Evolutionary conservation across 2,329 filamentous ascomycete genomes (phyloP), one percentile per base, ranked within the genome.

Genomic region (Cladophialophora psammophila): DNA sequence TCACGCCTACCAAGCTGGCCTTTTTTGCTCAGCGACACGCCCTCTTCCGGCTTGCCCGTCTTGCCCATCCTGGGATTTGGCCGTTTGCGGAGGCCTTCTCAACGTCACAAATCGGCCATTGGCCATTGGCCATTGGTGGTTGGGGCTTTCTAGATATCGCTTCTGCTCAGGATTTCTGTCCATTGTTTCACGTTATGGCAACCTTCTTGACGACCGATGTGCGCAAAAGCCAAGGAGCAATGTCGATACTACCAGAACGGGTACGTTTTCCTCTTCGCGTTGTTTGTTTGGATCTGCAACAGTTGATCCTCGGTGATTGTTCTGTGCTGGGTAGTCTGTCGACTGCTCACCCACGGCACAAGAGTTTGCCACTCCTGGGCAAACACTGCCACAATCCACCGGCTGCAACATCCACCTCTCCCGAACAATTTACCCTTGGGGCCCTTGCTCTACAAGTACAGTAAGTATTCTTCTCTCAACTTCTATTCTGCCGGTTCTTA

Each of bases 21-120:
- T 54, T 31, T 38, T n/a, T 48, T 20, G 32, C 18, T 50, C 40
- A 58, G 63, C 63, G 63, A 64, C 55, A 64, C 63, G 63, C 63
- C 48, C 34, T 42, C 57, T 18, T 60, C 57, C 57, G 31, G 34
- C 42, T 60, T 32, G 42, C 26, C n/a, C 42, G 38, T 15, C 55
- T 32, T 42, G 35, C 26, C 45, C 10, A 45, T 42, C 59, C 42
- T 35, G 13, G 40, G 18, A 45, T 35, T 2, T 42, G 57, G 57
- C 38, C 42, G 57, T 35, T n/a, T 60, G 48, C 59, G 59, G 55
- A 64, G 61, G 54, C 34, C 5, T 20, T 15, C 45, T 35, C 56
- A 60, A 64, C 45, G 34, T 60, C 20, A 45, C 40, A 9, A 59
- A 60, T 42, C 56, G 56, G 55, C 31, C 55, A 34, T n/a, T 35